Evolutionary conservation across 1,139 yeast genomes (phyloP), one percentile per base, ranked within the genome.

Genomic region (Pichia norvegensis): DNA sequence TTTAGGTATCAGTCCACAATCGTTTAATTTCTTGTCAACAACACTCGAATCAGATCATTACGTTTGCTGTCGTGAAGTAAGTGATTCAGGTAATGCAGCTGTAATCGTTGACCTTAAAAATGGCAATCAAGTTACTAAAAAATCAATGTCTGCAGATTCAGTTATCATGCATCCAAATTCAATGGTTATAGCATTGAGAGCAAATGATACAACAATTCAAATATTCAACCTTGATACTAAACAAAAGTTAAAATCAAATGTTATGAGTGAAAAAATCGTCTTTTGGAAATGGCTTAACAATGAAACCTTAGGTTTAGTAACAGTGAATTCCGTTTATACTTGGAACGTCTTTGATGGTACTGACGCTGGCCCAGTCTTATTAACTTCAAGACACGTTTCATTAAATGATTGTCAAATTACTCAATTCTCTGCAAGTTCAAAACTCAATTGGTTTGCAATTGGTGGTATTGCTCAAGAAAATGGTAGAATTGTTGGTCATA

Each of bases 111-210:
- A 92, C 64, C 74, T 92, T 62, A 73, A 78, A 54, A 81, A 86
- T 62, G 81, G 80, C 69, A 79, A 79, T 62, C 76, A 79, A 57
- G 81, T 86, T 56, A 79, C 80, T 29, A 80, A 95, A 61, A 90
- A 94, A 69, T 85, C 85, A 65, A 94, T 94, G 96, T 79, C 87
- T 47, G 99, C 98, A 42, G 99, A 94, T 68, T 85, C 90, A 54
- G 97, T 97, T 44, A 92, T 94, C 62, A 83, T 94, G 95, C 95
- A 90, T 66, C 97, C 98, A 17, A 64, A 70, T 27, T 83, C 87
- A 65, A 78, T 81, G 67, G 90, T 92, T 55, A 90, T 94, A 58
- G 88, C 96, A 21, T 78, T 94, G 55, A 78, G 97, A 62, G 97
- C 98, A 41, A 94, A 90, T 61, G 97, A 97, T 54, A 87, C 96